Percentiles rank a stretch among this genome's conserved stretches.
Evolutionary conservation across 1,139 yeast genomes (phyloP).

Genomic region (Sugiyamaella castrensis): DNA sequence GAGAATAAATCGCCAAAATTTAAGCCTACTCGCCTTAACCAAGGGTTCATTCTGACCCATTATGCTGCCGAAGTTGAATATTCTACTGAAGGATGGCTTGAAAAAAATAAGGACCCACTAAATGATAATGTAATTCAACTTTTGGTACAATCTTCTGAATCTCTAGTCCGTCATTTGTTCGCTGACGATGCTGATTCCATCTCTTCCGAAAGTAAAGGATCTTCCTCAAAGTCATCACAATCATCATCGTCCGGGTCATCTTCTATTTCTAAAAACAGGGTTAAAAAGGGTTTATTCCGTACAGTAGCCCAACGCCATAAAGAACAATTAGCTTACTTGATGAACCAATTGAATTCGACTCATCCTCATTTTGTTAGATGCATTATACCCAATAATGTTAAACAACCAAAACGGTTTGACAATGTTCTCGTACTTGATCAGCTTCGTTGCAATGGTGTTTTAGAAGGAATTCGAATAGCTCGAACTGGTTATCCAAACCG

Average conservation of each 20-base stretch:
- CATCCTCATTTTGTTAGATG: conserved; percentile 98
- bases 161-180: conserved; percentile 51
- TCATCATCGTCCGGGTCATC: too few relatives aligned
- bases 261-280: conserved; percentile 18
- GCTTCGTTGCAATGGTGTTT: conserved; percentile 92
- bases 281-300: conserved; percentile 52
- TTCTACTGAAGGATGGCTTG: conserved; percentile 87
- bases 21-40: conserved; percentile 58
- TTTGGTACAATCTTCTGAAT: conserved; percentile 55
- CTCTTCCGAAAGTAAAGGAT: conserved; percentile 20
- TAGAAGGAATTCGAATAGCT: conserved; percentile 96
- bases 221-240: not conserved
- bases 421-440: conserved; percentile 80
- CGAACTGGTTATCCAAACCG: conserved; percentile 97
- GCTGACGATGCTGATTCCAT: conserved; percentile 30
- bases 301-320: conserved; percentile 78
- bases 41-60: conserved; percentile 73
- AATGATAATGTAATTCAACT: conserved; percentile 67
- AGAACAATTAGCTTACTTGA: conserved; percentile 70
- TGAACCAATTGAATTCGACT: conserved; percentile 72
- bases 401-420: conserved; percentile 69
- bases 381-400: conserved; percentile 81
- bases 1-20: conserved; percentile 58
- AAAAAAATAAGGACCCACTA: conserved; percentile 91
- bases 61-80: conserved; percentile 96